A percentile compares a stretch with the other conserved stretches of the same genome.
phyloP scores from a whole-genome alignment of 495 filamentous ascomycete species.

The Penicillium fimorum region DNA sequence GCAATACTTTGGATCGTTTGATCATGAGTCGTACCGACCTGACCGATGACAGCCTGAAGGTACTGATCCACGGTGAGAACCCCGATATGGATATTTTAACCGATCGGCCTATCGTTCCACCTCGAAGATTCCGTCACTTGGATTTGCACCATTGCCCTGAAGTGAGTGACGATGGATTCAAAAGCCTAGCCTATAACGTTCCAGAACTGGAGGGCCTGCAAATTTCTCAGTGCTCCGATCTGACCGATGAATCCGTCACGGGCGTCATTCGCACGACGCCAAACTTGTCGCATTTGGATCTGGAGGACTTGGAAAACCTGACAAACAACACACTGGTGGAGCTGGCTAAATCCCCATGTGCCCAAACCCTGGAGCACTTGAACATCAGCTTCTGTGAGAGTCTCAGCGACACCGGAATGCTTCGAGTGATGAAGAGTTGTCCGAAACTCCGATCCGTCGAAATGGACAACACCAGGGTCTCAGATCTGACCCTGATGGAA shows the following conservation, averaged over 20 bases:
- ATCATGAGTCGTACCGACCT: constrained; percentile 76
- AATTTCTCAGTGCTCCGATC: constrained; percentile 64
- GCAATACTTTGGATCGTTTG: constrained; percentile 78
- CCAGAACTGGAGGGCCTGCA: constrained; percentile 80
- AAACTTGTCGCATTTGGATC: constrained; percentile 77
- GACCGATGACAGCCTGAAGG: constrained; percentile 66
- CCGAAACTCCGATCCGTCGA: constrained; percentile 65
- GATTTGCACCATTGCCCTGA: constrained; percentile 76
- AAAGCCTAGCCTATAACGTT: constrained; percentile 66
- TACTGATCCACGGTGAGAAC: constrained; percentile 69
- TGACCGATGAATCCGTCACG: constrained; percentile 72
- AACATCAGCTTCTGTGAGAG: constrained; percentile 87
- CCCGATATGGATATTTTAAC: constrained; percentile 78
- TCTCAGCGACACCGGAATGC: constrained; percentile 80
- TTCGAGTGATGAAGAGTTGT: constrained; percentile 77
- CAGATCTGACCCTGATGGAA: constrained; percentile 83
- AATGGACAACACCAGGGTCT: constrained; percentile 92
- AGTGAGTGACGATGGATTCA: constrained; percentile 69
- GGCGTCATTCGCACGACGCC: constrained; percentile 73
- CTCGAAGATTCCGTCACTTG: constrained; percentile 77
- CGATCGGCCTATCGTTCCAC: constrained; percentile 69
- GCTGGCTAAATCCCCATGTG: constrained; percentile 73
- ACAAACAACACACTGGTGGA: constrained; percentile 71
- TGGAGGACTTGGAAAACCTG: constrained; percentile 79
- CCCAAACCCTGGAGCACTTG: constrained; percentile 68